phyloP scores from a whole-genome alignment of 371 early-diverging fungal genomes.

The Blakeslea trispora region DNA sequence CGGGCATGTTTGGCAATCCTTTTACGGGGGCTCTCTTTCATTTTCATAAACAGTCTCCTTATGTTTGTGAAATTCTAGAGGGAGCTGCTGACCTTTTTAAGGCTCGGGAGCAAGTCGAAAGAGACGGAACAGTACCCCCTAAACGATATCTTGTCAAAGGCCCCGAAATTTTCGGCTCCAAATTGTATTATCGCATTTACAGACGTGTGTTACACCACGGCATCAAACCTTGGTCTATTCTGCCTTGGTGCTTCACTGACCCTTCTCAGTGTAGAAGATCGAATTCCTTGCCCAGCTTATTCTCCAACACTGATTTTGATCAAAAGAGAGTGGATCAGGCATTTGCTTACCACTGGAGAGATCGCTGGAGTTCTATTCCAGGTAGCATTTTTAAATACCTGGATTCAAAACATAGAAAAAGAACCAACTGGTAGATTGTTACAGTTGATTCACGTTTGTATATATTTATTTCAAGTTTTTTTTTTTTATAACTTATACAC shows the following conservation, averaged over 20 bases:
- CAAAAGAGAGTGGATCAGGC: slow-evolving; percentile 24
- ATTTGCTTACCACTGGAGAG: slow-evolving; percentile 43
- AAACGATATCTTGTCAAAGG: slow-evolving; percentile 22
- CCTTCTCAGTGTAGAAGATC: slow-evolving; percentile 28
- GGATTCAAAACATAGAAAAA: slow-evolving; percentile 18
- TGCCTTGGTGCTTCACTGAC: slow-evolving; percentile 45
- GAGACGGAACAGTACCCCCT: not conserved
- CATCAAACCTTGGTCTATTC: slow-evolving; percentile 32
- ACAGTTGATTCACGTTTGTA: too few species aligned
- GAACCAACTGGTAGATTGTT: slow-evolving; percentile 21
- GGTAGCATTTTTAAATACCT: slow-evolving; percentile 32
- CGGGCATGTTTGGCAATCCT: slow-evolving; percentile 36
- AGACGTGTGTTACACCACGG: slow-evolving; percentile 33
- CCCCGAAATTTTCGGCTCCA: slow-evolving; percentile 33
- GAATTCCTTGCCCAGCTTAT: slow-evolving; percentile 35
- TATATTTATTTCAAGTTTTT: too few species aligned
- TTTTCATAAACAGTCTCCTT: slow-evolving; percentile 37
- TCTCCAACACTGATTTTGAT: slow-evolving; percentile 28
- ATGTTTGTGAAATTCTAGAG: slow-evolving; percentile 42
- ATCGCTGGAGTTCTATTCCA: slow-evolving; percentile 28
- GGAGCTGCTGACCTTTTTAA: slow-evolving; percentile 29
- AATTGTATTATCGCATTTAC: slow-evolving; percentile 33
- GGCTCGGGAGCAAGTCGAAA: slow-evolving; percentile 11
- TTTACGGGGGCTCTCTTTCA: slow-evolving; percentile 40
- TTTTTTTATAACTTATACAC: too few species aligned